phyloP scores from a whole-genome alignment of 2,329 filamentous ascomycete genomes.

The Stagonosporopsis chrysanthemi region DNA sequence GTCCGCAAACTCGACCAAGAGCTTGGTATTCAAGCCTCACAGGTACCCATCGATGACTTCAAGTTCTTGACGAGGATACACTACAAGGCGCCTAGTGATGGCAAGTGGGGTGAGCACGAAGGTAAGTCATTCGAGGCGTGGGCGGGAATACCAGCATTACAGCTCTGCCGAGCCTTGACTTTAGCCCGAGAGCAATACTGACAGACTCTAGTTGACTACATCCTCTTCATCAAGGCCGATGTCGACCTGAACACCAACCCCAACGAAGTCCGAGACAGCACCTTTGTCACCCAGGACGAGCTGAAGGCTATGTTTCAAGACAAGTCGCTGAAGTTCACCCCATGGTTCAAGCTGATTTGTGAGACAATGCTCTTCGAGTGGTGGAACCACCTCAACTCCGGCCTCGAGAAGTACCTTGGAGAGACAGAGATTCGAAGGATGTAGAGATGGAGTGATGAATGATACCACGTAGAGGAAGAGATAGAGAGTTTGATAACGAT shows the following conservation, averaged over 20 bases:
- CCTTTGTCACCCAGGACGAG: slow-evolving; percentile 83
- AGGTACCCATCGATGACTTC: slow-evolving; percentile 92
- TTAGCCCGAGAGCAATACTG: slow-evolving; percentile 21
- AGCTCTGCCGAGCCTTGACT: slow-evolving; percentile 20
- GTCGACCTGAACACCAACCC: slow-evolving; percentile 82
- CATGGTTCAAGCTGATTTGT: slow-evolving; percentile 99
- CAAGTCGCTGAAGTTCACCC: slow-evolving; percentile 83
- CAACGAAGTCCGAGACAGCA: slow-evolving; percentile 87
- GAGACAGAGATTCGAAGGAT: slow-evolving; percentile 90
- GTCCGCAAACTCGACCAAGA: slow-evolving; percentile 95
- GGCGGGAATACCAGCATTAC: neutral
- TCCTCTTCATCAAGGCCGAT: slow-evolving; percentile 90
- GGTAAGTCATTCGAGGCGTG: slow-evolving; percentile 64
- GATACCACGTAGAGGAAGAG: slow-evolving; percentile 65
- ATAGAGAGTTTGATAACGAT: slow-evolving; percentile 72
- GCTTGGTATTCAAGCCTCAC: slow-evolving; percentile 85
- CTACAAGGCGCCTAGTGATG: slow-evolving; percentile 96
- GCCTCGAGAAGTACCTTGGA: slow-evolving; percentile 83
- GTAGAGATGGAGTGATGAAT: slow-evolving; percentile 49
- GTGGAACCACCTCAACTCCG: slow-evolving; percentile 86
- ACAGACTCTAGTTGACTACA: slow-evolving; percentile 81
- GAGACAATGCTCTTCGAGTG: slow-evolving; percentile 97
- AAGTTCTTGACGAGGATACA: slow-evolving; percentile 95
- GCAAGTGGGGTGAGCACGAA: slow-evolving; percentile 99
- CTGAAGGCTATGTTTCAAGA: slow-evolving; percentile 87